Conservation (phyloP, 2,329 filamentous ascomycete genomes). For the Purpureocillium takamizusanense region DNA sequence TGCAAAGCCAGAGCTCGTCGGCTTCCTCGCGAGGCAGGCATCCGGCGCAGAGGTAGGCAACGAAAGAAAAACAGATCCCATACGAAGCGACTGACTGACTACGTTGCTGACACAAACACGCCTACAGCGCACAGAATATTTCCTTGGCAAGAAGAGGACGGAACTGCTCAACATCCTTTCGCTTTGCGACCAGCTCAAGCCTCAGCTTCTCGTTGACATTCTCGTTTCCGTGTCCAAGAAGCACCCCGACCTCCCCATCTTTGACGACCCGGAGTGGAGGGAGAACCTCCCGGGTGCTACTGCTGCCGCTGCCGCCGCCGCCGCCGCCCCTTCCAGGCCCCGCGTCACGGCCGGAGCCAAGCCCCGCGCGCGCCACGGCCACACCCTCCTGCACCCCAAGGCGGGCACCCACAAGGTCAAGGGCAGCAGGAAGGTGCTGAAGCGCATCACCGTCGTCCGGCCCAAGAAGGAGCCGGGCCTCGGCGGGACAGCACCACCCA, state of each 20-base stretch:
- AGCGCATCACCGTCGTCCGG: slow-evolving; percentile 16
- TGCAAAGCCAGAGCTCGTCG: slow-evolving; percentile 26
- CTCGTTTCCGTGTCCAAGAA: slow-evolving; percentile 32
- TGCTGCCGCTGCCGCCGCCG: not conserved
- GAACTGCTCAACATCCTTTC: slow-evolving; percentile 31
- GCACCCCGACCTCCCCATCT: slow-evolving; percentile 33
- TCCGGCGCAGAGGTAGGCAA: slow-evolving; percentile 23
- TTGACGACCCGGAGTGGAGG: slow-evolving; percentile 31
- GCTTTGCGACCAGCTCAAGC: slow-evolving; percentile 30
- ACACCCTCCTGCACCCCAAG: slow-evolving; percentile 16
- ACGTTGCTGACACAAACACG: no score
- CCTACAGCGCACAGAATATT: slow-evolving; percentile 28
- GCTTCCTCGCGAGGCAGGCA: slow-evolving; percentile 25
- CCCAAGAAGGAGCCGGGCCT: slow-evolving; percentile 15
- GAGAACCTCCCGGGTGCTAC: slow-evolving; percentile 4
- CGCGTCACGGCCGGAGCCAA: slow-evolving; percentile 2
- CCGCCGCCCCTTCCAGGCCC: slow-evolving; percentile 1
- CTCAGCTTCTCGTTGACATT: slow-evolving; percentile 30
- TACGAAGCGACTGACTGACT: slow-evolving; percentile 1
- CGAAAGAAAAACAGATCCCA: not conserved
- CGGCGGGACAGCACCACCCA: no score
- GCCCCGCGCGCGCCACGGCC: slow-evolving; percentile 15
- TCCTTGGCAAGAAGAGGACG: slow-evolving; percentile 23
- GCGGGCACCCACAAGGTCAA: slow-evolving; percentile 19
- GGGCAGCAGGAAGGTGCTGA: slow-evolving; percentile 22